Evolutionary conservation across 1,284 basidiomycete species (phyloP).

Genomic region (Baeospora myosura): DNA sequence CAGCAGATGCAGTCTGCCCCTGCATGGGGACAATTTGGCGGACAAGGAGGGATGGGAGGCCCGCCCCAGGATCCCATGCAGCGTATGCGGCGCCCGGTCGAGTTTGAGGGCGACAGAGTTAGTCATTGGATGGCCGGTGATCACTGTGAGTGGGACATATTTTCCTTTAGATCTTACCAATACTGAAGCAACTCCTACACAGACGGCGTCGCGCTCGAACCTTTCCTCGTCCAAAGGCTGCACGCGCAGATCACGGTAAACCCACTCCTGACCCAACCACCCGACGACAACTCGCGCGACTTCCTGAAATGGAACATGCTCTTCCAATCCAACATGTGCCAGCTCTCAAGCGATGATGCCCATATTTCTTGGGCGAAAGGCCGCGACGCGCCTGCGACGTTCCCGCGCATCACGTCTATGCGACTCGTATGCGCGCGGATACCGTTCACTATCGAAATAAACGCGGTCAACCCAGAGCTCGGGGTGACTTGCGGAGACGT

Average conservation of each 20-base stretch:
- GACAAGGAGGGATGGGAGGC: too few relatives aligned
- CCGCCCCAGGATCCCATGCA: too few relatives aligned
- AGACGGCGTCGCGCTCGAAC: slow-evolving; percentile 71
- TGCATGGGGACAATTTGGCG: neutral
- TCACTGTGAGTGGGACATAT: too few relatives aligned
- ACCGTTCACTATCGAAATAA: slow-evolving; percentile 53
- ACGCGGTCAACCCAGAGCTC: slow-evolving; percentile 37
- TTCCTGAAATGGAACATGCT: slow-evolving; percentile 72
- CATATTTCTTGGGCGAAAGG: slow-evolving; percentile 64
- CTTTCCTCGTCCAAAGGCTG: slow-evolving; percentile 46
- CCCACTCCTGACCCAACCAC: slow-evolving; percentile 47
- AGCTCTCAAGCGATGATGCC: slow-evolving; percentile 48
- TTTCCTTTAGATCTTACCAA: neutral
- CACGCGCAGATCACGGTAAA: slow-evolving; percentile 44
- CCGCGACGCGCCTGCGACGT: slow-evolving; percentile 65
- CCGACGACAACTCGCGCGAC: slow-evolving; percentile 37
- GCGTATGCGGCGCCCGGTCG: too few relatives aligned
- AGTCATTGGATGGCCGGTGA: too few relatives aligned
- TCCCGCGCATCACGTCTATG: slow-evolving; percentile 53
- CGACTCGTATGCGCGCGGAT: slow-evolving; percentile 43
- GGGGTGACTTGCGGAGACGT: slow-evolving; percentile 73
- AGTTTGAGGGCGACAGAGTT: too few relatives aligned
- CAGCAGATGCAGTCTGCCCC: neutral
- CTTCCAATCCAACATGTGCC: slow-evolving; percentile 52
- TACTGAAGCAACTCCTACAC: too few relatives aligned